Base-by-base conservation (phyloP, 2,329 filamentous ascomycete genomes). In the Lecanoromycetidae sp. region DNA sequence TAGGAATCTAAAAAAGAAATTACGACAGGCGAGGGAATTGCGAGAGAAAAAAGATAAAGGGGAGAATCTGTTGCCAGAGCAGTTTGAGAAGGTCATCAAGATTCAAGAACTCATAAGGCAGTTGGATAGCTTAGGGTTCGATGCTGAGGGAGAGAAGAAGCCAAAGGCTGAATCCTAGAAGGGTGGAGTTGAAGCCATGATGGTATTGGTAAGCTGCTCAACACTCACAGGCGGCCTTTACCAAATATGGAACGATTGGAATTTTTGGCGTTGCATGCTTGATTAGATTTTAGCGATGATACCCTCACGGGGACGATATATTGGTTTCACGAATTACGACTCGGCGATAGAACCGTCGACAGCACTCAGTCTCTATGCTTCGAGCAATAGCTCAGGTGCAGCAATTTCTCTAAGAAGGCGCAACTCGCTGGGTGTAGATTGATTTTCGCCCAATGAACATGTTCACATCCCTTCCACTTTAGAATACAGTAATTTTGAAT, bases 81-180 rank as follows among this genome's bases (percentile, higher is more conserved):
- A 98, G 68, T 82, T 96, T 54, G 87, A 90, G 57, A 98, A 98
- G 69, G 86, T 98, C 46, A 93, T 94, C 63, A 94, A 91, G 66
- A 94, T 98, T 62, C 87, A 86, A 53, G 91, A 98, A 68, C 74
- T 98, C 42, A 80, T 95, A 49, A 77, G 87, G 10, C 88, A 96
- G 62, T 68, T 98, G 47, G 85, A 93, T 57, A 75, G 77, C 2
- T 71, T 98, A 23, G 90, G 90, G 0, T 87, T 96, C 53, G 83
- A 93, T 62, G 67, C 76, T 1, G 83, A 93, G 8, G 86, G 82
- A 2, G 83, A 88, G 52, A 74, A 71, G 57, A 74, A 74, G 57
- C 59, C 36, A 20, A 22, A 49, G 25, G 20, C 20, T 13, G 15
- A 39, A 36, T 15, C 26, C 12, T n/a, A 34, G 4, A 13, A 7